These are phyloP conservation scores for Trichocladium antarcticum DNA, from an alignment of 495 filamentous ascomycete genomes.

Conservation along the genomic window DNA sequence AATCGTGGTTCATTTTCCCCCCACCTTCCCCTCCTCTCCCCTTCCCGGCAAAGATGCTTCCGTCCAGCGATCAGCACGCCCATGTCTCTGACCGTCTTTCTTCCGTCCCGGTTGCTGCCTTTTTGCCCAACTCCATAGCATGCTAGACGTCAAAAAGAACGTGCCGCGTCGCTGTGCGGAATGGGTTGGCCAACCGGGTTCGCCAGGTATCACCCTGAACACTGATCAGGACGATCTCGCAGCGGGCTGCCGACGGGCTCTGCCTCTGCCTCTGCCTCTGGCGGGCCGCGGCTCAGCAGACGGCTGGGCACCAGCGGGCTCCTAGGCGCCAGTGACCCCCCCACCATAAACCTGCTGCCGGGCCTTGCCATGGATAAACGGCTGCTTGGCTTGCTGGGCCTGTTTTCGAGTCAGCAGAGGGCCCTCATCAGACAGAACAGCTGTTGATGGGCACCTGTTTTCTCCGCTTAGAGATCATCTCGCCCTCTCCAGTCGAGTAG, in stretches of 20 bases:
- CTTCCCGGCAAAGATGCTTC: neutral
- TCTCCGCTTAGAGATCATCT: conserved; percentile 40
- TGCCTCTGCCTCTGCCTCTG: conserved; percentile 1
- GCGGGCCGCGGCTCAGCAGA: conserved; percentile 3
- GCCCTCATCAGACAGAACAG: conserved; percentile 16
- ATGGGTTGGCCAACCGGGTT: conserved; percentile 14
- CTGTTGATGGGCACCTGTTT: conserved; percentile 42
- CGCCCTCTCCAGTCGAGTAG: conserved; percentile 44
- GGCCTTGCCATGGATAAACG: conserved; percentile 18
- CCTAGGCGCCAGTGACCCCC: conserved; percentile 30
- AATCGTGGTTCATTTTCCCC: neutral
- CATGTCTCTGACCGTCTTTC: conserved; percentile 10
- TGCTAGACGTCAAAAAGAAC: neutral
- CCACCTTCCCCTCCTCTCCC: neutral
- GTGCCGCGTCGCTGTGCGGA: neutral
- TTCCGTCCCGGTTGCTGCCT: conserved; percentile 11
- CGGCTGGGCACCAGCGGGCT: neutral
- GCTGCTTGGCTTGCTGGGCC: conserved; percentile 20
- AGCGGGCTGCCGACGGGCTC: conserved; percentile 1
- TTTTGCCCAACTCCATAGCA: conserved; percentile 1
- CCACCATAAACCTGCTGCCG: conserved; percentile 34
- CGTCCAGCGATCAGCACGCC: neutral
- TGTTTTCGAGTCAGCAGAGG: conserved; percentile 20
- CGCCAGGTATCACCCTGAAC: conserved; percentile 32
- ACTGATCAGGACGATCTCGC: conserved; percentile 17